Evolutionary conservation across 2,329 filamentous ascomycete species (phyloP).

Genomic region (Neospermospora avenae): DNA sequence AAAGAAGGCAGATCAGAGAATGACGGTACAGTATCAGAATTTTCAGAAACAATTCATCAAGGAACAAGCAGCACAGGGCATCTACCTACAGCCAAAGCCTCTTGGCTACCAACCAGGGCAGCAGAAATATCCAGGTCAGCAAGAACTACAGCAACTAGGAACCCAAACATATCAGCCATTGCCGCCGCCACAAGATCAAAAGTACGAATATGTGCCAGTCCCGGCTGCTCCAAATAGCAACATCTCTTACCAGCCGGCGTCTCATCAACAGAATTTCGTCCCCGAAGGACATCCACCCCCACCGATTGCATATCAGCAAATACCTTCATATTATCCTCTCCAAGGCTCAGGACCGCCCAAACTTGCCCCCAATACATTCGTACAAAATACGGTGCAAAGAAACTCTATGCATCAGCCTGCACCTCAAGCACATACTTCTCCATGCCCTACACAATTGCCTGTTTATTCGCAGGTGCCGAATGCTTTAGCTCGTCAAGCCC

Average conservation of each 20-base stretch:
- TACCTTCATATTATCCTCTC: background rate
- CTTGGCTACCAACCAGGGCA: conserved; percentile 11
- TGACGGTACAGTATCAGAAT: conserved; percentile 35
- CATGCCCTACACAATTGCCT: conserved; percentile 4
- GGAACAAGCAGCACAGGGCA: conserved; percentile 26
- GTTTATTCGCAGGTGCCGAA: conserved; percentile 2
- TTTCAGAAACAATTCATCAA: conserved; percentile 28
- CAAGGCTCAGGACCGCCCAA: background rate
- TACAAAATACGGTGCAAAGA: background rate
- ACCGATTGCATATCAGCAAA: background rate
- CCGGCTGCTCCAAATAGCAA: background rate
- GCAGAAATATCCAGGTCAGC: conserved; percentile 1
- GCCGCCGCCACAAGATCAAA: conserved; percentile 12
- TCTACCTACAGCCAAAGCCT: background rate
- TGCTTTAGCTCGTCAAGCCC: background rate
- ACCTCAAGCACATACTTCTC: background rate
- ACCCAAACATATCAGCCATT: conserved; percentile 10
- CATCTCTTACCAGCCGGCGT: conserved; percentile 3
- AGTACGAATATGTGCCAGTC: conserved; percentile 16
- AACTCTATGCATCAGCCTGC: background rate
- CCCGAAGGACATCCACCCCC: background rate
- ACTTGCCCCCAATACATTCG: background rate
- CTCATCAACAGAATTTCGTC: conserved; percentile 9
- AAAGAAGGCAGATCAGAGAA: conserved; percentile 37
- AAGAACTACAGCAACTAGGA: background rate